A percentile compares a stretch with the other conserved stretches of the same genome.
These are phyloP conservation scores for Durotheca rogersii DNA, from an alignment of 495 filamentous ascomycete genomes.

Conservation along the genomic window DNA sequence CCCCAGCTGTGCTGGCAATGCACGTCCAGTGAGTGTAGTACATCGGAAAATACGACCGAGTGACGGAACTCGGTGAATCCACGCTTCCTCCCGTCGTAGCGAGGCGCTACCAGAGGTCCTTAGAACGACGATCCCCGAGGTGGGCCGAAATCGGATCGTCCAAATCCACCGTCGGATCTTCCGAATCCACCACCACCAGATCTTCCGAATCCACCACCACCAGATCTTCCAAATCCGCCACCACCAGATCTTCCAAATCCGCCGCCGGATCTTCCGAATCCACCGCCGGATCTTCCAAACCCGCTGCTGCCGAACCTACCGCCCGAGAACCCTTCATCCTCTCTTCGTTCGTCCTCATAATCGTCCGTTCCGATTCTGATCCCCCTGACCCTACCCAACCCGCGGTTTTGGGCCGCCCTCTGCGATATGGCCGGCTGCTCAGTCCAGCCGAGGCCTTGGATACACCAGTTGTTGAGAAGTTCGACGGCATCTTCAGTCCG, in stretches of 20 bases:
- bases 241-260: background rate
- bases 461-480: constrained; percentile 62
- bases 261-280: constrained; percentile 1
- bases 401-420: constrained; percentile 48
- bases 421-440: constrained; percentile 55
- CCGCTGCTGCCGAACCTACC: background rate
- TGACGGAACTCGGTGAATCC: background rate
- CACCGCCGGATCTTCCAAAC: constrained; percentile 8
- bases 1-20: constrained; percentile 1
- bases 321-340: background rate
- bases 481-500: constrained; percentile 46
- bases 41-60: constrained; percentile 15
- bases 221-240: background rate
- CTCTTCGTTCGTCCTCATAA: constrained; percentile 18
- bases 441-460: constrained; percentile 61
- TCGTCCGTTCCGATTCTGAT: constrained; percentile 44
- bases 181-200: background rate
- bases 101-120: background rate
- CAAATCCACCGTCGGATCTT: background rate
- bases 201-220: constrained; percentile 4
- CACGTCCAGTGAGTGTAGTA: constrained; percentile 11
- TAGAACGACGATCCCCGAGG: constrained; percentile 10
- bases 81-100: background rate
- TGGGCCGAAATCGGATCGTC: background rate
- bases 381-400: constrained; percentile 45